phyloP scores from a whole-genome alignment of 2,329 filamentous ascomycete genomes.

The Fusarium praegraminearum region DNA sequence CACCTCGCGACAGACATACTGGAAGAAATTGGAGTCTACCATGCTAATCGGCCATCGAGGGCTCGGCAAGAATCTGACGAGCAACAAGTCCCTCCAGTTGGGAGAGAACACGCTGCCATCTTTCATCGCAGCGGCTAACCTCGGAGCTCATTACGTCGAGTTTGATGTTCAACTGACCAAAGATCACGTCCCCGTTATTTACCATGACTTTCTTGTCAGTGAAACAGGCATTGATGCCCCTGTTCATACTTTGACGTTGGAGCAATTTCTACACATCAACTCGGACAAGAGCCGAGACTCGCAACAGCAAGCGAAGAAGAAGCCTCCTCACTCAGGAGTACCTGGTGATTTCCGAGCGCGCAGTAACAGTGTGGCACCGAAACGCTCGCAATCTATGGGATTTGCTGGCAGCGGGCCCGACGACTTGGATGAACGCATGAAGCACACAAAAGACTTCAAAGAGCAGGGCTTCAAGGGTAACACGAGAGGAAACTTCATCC shows the following conservation, averaged over 20 bases:
- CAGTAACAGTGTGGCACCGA: constrained; percentile 57
- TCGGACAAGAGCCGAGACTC: constrained; percentile 57
- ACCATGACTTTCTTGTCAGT: constrained; percentile 97
- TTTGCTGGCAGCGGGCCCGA: constrained; percentile 57
- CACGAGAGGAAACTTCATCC: constrained; percentile 92
- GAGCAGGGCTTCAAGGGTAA: constrained; percentile 96
- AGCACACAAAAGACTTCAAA: constrained; percentile 96
- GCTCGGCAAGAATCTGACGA: constrained; percentile 88
- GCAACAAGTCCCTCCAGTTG: constrained; percentile 88
- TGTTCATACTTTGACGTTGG: constrained; percentile 92
- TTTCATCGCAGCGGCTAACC: constrained; percentile 94
- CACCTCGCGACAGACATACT: constrained; percentile 91
- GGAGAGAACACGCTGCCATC: constrained; percentile 97
- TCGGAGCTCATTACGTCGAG: constrained; percentile 82
- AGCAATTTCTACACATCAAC: constrained; percentile 94
- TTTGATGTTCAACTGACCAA: constrained; percentile 98
- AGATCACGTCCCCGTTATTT: constrained; percentile 97
- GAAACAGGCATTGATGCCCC: constrained; percentile 98
- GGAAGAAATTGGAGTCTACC: constrained; percentile 90
- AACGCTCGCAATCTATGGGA: constrained; percentile 68
- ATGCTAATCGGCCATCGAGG: constrained; percentile 82
- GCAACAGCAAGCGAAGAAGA: constrained; percentile 17
- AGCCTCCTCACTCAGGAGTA: constrained; percentile 51
- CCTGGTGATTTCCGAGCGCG: constrained; percentile 45
- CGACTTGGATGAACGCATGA: constrained; percentile 84